These are phyloP conservation scores for Fusarium pseudoanthophilum DNA, from an alignment of 2,329 filamentous ascomycete genomes.

Conservation along the genomic window DNA sequence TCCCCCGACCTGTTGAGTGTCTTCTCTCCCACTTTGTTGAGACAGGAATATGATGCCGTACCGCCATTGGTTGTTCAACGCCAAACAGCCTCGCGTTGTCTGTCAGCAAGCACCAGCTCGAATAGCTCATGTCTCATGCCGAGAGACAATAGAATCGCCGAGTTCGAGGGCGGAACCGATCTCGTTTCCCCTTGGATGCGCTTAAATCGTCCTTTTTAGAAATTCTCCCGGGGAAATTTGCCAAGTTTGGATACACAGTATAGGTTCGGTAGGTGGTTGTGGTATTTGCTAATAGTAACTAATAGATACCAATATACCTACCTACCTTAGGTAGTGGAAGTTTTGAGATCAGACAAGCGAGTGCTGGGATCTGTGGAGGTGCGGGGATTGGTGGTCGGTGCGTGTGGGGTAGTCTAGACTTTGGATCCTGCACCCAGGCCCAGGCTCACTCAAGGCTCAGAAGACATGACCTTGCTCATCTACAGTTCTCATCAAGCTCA, in stretches of 20 bases:
- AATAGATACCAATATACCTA: neutral
- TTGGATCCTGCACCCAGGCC: slow-evolving; percentile 30
- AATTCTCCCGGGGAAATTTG: neutral
- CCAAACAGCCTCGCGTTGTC: slow-evolving; percentile 10
- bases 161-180: neutral
- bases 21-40: slow-evolving; percentile 27
- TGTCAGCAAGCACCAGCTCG: slow-evolving; percentile 4
- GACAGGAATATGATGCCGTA: slow-evolving; percentile 1
- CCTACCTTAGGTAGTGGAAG: neutral
- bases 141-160: neutral
- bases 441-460: slow-evolving; percentile 8
- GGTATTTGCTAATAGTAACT: slow-evolving; percentile 15
- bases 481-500: neutral
- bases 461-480: neutral
- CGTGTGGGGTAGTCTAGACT: slow-evolving; percentile 43
- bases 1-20: slow-evolving; percentile 29
- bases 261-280: neutral
- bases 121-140: slow-evolving; percentile 7
- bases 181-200: neutral
- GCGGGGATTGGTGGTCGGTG: slow-evolving; percentile 40
- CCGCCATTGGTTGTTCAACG: slow-evolving; percentile 1
- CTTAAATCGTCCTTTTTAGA: neutral
- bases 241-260: slow-evolving; percentile 10
- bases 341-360: slow-evolving; percentile 27
- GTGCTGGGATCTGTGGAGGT: slow-evolving; percentile 39